Evolutionary conservation across 805 yeast species (phyloP), one percentile per base, ranked within the genome.

Genomic region (Hanseniaspora clermontiae): DNA sequence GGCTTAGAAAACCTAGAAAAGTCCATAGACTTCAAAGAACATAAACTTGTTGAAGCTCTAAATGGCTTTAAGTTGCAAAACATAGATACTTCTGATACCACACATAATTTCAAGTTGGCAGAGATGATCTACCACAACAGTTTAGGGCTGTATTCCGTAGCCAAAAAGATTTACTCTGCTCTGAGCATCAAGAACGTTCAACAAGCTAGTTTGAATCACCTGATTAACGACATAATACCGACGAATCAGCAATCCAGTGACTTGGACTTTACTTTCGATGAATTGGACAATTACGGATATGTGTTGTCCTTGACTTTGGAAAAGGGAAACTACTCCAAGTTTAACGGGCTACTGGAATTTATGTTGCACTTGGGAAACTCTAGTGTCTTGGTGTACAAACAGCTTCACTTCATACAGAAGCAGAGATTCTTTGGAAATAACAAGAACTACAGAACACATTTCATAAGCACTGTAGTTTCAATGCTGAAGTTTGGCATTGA

Each of bases 151-250:
- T 72, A 73, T 36, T 65, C 76, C 1, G 66, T 72, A 43, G 83
- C 90, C 0, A 61, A 67, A 37, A 64, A 66, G 8, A 77, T 80
- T 48, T 88, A 77, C 65, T 67, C 74, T 15, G 43, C 19, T 1
- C 67, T 90, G 52, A 78, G 80, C 39, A 77, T 88, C 61, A 87
- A 84, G 64, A 81, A 83, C 70, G 68, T 89, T 9, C 97, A 91
- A 68, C 72, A 76, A 51, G 96, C 90, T 63, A 77, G 87, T 0
- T 66, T 85, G 49, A 77, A 82, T 12, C 77, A 80, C 59, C 74
- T 77, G 59, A 62, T 82, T 10, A 68, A 74, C 10, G 72, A 80
- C 0, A 73, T 87, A 50, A 61, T 74, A 29, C 71, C 81, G 1
- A 64, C 79, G 0, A 59, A 74, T 1, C 66, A 64, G 40, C 86